These are phyloP conservation scores for Hibiscus trionum DNA, from an alignment of 345 rosid species.

Conservation along the genomic window DNA sequence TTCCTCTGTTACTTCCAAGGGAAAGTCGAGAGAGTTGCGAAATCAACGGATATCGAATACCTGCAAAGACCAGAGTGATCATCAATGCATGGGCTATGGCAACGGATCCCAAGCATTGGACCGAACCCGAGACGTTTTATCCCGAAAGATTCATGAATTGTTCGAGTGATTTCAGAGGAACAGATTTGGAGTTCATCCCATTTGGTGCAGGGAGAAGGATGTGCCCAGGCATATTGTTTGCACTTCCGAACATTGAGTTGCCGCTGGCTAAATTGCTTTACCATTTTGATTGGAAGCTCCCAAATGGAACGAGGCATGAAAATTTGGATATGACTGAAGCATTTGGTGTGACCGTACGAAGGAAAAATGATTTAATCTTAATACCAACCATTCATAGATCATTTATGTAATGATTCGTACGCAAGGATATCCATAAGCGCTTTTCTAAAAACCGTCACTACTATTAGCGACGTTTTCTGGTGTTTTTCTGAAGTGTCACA, in stretches of 20 bases:
- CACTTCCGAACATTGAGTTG: constrained; percentile 13
- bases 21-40: constrained; percentile 3
- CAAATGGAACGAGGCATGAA: constrained; percentile 14
- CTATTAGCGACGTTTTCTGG: too few relatives aligned
- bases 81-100: constrained; percentile 12
- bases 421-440: too few relatives aligned
- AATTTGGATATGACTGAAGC: constrained; percentile 23
- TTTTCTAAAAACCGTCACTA: too few relatives aligned
- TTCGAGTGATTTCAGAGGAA: constrained; percentile 17
- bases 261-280: constrained; percentile 20
- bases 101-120: constrained; percentile 6
- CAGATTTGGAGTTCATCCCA: constrained; percentile 15
- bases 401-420: background rate
- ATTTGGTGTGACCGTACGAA: constrained; percentile 8
- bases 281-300: constrained; percentile 28
- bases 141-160: constrained; percentile 22
- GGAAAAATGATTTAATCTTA: constrained; percentile 17
- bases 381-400: constrained; percentile 7
- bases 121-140: background rate
- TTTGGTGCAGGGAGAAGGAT: background rate
- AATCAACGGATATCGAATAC: constrained; percentile 6
- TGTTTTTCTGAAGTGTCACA: too few relatives aligned
- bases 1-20: constrained; percentile 19
- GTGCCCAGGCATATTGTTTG: constrained; percentile 19
- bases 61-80: background rate